These are phyloP conservation scores for Linum trigynum DNA, from an alignment of 345 rosid species.

Conservation along the genomic window DNA sequence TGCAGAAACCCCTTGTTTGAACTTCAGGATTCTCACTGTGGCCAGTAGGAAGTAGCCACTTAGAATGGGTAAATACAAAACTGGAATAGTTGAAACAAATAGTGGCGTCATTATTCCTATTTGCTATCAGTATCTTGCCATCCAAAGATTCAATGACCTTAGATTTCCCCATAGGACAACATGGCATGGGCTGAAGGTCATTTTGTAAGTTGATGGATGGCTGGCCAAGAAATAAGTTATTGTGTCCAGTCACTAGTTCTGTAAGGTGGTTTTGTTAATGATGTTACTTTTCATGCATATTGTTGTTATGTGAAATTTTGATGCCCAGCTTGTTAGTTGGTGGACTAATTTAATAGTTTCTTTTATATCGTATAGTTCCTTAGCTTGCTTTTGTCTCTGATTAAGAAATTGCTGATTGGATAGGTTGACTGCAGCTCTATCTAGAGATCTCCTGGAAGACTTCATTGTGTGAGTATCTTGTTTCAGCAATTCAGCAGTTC, in stretches of 20 bases:
- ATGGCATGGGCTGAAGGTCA: background rate
- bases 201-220: background rate
- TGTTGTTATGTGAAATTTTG: background rate
- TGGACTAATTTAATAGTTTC: background rate
- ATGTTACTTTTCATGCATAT: no score
- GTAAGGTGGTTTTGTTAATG: background rate
- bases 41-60: background rate
- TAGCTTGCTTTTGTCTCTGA: background rate
- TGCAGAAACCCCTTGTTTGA: background rate
- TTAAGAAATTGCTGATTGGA: conserved; percentile 1
- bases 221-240: background rate
- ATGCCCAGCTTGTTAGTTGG: background rate
- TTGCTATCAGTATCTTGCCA: background rate
- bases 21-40: background rate
- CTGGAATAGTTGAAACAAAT: background rate
- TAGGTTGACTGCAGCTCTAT: conserved; percentile 81
- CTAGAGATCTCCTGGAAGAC: conserved; percentile 76
- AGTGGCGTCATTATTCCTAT: background rate
- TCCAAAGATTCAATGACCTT: background rate
- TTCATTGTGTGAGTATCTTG: conserved; percentile 53
- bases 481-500: background rate
- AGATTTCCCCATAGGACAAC: background rate
- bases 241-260: background rate
- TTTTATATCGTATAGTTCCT: background rate
- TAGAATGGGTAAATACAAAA: background rate